Conservation (phyloP, 208 protist genomes). For the Leptomonas seymouri region DNA sequence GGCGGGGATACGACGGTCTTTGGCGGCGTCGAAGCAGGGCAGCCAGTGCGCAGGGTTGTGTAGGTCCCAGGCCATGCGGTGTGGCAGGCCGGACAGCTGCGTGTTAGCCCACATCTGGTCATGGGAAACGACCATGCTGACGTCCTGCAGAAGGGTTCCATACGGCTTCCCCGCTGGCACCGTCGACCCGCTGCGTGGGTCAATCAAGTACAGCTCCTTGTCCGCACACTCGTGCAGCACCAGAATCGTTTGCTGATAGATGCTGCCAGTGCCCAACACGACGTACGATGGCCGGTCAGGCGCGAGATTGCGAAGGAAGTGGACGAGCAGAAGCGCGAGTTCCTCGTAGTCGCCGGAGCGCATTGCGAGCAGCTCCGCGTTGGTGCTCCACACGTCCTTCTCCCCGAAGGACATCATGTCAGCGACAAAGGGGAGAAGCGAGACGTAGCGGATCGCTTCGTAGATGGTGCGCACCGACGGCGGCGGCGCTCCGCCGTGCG, state of each 20-base stretch:
- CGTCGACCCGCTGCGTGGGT: constrained; percentile 64
- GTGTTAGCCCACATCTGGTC: constrained; percentile 84
- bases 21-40: constrained; percentile 58
- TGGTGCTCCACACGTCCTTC: constrained; percentile 79
- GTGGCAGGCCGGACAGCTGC: constrained; percentile 74
- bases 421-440: constrained; percentile 61
- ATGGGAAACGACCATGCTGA: constrained; percentile 76
- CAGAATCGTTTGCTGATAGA: constrained; percentile 67
- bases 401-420: constrained; percentile 68
- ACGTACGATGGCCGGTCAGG: constrained; percentile 61
- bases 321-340: constrained; percentile 74
- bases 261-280: constrained; percentile 56
- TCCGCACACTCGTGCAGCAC: constrained; percentile 68
- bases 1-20: constrained; percentile 37
- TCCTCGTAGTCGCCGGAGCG: constrained; percentile 76
- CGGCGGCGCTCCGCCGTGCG: constrained; percentile 63
- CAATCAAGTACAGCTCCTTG: constrained; percentile 62
- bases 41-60: constrained; percentile 60
- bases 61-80: constrained; percentile 84
- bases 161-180: constrained; percentile 52
- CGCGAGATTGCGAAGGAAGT: constrained; percentile 72
- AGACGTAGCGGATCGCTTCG: constrained; percentile 83
- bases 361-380: constrained; percentile 68
- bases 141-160: constrained; percentile 60
- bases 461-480: constrained; percentile 56